A percentile compares a stretch with the other conserved stretches of the same genome.
phyloP scores from a whole-genome alignment of 805 yeast species.

The Metschnikowia gruessii region DNA sequence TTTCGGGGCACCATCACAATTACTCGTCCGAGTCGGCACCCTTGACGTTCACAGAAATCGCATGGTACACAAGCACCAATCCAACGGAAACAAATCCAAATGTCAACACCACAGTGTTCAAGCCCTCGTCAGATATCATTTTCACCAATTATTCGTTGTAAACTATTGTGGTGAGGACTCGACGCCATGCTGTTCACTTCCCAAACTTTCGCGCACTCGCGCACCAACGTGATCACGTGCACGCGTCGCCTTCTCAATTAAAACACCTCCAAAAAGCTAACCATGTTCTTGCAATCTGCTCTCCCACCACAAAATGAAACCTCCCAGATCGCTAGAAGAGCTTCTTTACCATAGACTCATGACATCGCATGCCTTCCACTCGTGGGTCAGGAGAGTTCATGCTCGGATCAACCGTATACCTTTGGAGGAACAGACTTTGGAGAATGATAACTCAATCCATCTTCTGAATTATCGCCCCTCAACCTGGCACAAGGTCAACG shows the following conservation, averaged over 20 bases:
- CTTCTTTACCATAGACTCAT: conserved; percentile 43
- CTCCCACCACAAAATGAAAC: conserved; percentile 6
- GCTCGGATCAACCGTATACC: conserved; percentile 62
- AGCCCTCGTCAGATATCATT: conserved; percentile 84
- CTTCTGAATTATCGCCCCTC: conserved; percentile 47
- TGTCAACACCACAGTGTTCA: conserved; percentile 66
- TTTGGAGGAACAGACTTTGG: conserved; percentile 30
- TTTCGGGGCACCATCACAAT: neutral
- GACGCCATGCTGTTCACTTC: conserved; percentile 7
- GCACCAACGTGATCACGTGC: conserved; percentile 6
- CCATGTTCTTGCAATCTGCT: neutral
- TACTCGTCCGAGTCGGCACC: conserved; percentile 7
- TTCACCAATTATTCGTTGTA: neutral
- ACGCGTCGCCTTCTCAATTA: no score
- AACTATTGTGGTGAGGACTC: neutral
- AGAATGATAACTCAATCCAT: conserved; percentile 23
- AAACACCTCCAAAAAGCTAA: no score
- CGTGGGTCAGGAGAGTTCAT: conserved; percentile 60
- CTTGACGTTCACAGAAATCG: conserved; percentile 50
- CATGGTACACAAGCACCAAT: conserved; percentile 70
- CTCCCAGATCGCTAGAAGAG: conserved; percentile 17
- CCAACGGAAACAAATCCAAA: conserved; percentile 73
- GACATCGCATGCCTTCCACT: conserved; percentile 56
- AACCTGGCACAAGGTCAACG: conserved; percentile 52
- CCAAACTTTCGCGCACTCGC: no score